Percentiles rank a stretch among this genome's conserved stretches.
Evolutionary conservation across 2,329 filamentous ascomycete species (phyloP).

Genomic region (Mariannaea sp.): DNA sequence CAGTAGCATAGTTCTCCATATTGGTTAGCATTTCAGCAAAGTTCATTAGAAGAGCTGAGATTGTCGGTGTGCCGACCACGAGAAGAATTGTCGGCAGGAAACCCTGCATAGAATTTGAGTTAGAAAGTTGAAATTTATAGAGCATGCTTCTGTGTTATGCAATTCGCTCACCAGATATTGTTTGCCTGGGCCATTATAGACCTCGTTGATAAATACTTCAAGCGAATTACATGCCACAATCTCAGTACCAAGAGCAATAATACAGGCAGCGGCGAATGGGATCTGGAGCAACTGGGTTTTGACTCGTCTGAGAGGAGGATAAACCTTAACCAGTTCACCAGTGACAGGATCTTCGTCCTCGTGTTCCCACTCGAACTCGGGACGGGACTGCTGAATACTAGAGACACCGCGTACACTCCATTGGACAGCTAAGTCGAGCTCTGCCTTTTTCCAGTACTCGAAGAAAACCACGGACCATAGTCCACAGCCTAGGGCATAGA

Average conservation of each 20-base stretch:
- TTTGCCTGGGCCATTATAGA: constrained; percentile 90
- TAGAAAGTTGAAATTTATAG: constrained; percentile 5
- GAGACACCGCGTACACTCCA: constrained; percentile 91
- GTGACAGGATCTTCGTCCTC: constrained; percentile 80
- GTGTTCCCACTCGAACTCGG: constrained; percentile 79
- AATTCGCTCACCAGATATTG: constrained; percentile 72
- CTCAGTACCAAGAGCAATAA: constrained; percentile 74
- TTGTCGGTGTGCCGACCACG: constrained; percentile 78
- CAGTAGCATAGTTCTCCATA: constrained; percentile 90
- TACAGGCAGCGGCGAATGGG: constrained; percentile 79
- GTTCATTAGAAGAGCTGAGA: constrained; percentile 74
- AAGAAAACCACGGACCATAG: constrained; percentile 91
- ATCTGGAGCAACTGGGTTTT: constrained; percentile 79
- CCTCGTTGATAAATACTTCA: constrained; percentile 93
- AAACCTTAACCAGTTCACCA: constrained; percentile 76
- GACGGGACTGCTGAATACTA: constrained; percentile 75
- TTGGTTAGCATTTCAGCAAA: constrained; percentile 79
- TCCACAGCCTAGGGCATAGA: constrained; percentile 78
- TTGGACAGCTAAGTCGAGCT: constrained; percentile 80
- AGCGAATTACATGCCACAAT: constrained; percentile 89
- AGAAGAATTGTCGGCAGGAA: constrained; percentile 89
- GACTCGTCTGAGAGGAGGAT: constrained; percentile 75
- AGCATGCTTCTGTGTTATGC: not conserved
- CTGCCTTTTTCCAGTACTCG: constrained; percentile 95
- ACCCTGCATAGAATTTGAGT: constrained; percentile 62